These are phyloP conservation scores for Gastrolobium bilobum DNA, from an alignment of 306 rosid genomes.

Conservation along the genomic window DNA sequence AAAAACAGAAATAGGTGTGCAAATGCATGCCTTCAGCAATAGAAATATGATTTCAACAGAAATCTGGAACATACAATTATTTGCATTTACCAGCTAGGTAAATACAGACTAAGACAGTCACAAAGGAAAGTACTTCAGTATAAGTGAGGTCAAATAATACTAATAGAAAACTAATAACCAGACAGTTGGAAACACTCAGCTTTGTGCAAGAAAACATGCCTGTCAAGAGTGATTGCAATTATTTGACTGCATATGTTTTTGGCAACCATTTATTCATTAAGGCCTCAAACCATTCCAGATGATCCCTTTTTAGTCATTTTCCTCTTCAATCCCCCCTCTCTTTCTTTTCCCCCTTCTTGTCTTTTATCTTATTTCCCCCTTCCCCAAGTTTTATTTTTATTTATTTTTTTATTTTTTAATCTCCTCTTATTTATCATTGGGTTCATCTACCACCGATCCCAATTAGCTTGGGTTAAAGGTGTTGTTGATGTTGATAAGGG, in stretches of 20 bases:
- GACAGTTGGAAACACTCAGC: conserved; percentile 23
- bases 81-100: not conserved
- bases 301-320: too few relatives aligned
- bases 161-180: not conserved
- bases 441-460: too few relatives aligned
- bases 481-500: too few relatives aligned
- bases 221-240: conserved; percentile 34
- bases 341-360: too few relatives aligned
- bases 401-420: too few relatives aligned
- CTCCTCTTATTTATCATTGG: too few relatives aligned
- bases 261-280: conserved; percentile 30
- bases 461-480: too few relatives aligned
- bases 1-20: conserved; percentile 28
- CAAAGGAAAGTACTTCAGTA: conserved; percentile 17
- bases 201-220: conserved; percentile 22
- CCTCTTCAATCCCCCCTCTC: too few relatives aligned
- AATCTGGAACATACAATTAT: conserved; percentile 15
- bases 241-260: conserved; percentile 17
- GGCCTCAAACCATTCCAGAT: conserved; percentile 25
- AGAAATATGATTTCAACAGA: conserved; percentile 19
- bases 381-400: too few relatives aligned
- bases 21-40: conserved; percentile 26
- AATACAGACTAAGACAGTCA: conserved; percentile 32
- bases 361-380: too few relatives aligned
- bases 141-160: conserved; percentile 28